A percentile compares a stretch with the other conserved stretches of the same genome.
phyloP scores from a whole-genome alignment of 441 rosid genomes.

The Aquilaria agallochum region DNA sequence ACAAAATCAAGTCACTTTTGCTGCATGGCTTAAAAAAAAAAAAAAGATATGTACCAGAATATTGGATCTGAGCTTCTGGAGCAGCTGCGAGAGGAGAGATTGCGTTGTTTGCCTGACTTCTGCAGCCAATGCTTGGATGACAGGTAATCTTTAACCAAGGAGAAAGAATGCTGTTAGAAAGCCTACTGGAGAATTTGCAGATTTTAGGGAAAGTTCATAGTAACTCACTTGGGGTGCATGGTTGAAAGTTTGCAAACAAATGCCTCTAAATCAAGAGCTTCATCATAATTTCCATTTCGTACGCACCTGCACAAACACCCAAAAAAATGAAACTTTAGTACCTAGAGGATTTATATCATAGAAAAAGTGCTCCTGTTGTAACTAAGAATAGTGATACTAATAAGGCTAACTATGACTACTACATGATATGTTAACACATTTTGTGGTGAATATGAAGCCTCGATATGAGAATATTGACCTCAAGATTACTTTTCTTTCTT shows the following conservation, averaged over 20 bases:
- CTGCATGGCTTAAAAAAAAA: slow-evolving; percentile 10
- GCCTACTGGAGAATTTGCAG: slow-evolving; percentile 11
- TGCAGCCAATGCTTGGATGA: slow-evolving; percentile 82
- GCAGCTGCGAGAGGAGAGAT: slow-evolving; percentile 94
- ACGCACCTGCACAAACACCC: slow-evolving; percentile 61
- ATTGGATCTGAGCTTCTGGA: slow-evolving; percentile 84
- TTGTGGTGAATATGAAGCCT: no score
- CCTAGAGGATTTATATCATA: background rate
- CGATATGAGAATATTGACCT: no score
- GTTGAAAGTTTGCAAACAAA: slow-evolving; percentile 84
- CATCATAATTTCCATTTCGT: slow-evolving; percentile 92
- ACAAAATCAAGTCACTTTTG: slow-evolving; percentile 7
- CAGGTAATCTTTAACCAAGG: slow-evolving; percentile 54
- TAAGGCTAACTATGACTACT: no score
- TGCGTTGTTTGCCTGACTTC: slow-evolving; percentile 95
- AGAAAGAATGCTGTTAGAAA: slow-evolving; percentile 18
- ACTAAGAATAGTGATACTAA: background rate
- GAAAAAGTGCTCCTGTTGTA: background rate
- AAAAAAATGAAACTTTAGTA: slow-evolving; percentile 6
- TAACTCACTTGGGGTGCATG: slow-evolving; percentile 94
- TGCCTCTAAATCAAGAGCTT: slow-evolving; percentile 95
- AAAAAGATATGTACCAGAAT: slow-evolving; percentile 55
- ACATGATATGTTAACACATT: background rate
- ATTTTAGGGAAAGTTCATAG: slow-evolving; percentile 1
- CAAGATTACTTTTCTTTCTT: no score